These are phyloP conservation scores for Ascochyta clinopodiicola DNA, from an alignment of 2,329 filamentous ascomycete genomes.

Conservation along the genomic window DNA sequence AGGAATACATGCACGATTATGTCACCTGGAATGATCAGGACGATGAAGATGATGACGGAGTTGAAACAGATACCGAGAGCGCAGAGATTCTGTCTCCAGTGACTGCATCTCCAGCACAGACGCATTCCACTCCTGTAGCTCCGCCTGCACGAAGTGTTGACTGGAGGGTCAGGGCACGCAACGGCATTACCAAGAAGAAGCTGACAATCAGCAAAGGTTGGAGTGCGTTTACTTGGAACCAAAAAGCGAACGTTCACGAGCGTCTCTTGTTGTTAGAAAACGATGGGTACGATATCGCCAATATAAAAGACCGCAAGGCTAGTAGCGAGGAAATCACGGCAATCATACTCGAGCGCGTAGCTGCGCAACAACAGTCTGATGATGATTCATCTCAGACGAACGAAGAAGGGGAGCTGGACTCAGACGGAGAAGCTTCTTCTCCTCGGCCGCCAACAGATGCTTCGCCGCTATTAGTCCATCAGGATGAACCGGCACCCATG, in stretches of 20 bases:
- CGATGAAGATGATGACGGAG: no score
- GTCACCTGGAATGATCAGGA: background rate
- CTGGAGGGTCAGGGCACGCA: slow-evolving; percentile 4
- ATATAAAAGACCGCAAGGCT: background rate
- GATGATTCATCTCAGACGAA: background rate
- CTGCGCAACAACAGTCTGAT: background rate
- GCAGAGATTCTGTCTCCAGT: background rate
- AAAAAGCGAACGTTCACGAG: slow-evolving; percentile 10
- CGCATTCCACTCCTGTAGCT: background rate
- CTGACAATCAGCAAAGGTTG: slow-evolving; percentile 4
- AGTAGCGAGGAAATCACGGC: slow-evolving; percentile 1
- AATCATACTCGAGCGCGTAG: background rate
- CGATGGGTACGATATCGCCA: background rate
- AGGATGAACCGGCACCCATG: background rate
- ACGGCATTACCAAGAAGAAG: slow-evolving; percentile 1
- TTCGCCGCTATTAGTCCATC: background rate
- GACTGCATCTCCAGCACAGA: background rate
- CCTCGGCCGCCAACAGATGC: background rate
- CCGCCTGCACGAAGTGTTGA: background rate
- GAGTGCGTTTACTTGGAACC: slow-evolving; percentile 12
- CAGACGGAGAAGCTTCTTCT: background rate
- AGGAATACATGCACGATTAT: background rate
- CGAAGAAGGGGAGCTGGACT: no score
- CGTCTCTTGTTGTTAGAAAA: slow-evolving; percentile 6
- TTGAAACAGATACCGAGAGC: background rate